Conservation (phyloP, 2,329 filamentous ascomycete species). For the Paracamarosporium sp. region DNA sequence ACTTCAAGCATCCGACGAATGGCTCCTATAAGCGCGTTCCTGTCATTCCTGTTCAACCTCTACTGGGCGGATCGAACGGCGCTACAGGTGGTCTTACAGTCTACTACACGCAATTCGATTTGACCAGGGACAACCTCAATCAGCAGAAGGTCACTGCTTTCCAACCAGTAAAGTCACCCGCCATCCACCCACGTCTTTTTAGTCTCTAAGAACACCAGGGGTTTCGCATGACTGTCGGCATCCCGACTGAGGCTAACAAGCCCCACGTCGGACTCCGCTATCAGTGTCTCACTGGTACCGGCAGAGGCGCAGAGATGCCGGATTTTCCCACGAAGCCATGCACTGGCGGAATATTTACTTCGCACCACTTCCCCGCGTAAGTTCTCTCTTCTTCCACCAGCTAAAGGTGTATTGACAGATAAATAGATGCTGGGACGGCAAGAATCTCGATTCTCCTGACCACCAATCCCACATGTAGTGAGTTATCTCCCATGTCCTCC, state of each 20-base stretch:
- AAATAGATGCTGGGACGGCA: constrained; percentile 53
- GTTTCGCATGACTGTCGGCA: constrained; percentile 38
- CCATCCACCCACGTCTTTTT: neutral
- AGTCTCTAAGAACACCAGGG: constrained; percentile 12
- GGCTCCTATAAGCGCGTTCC: constrained; percentile 33
- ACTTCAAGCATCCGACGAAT: constrained; percentile 35
- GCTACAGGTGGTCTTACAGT: constrained; percentile 33
- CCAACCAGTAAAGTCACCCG: constrained; percentile 20
- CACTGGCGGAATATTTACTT: constrained; percentile 32
- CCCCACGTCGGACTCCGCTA: constrained; percentile 28
- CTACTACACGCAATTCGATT: constrained; percentile 40
- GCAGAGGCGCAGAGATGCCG: constrained; percentile 22
- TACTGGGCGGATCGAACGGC: constrained; percentile 29
- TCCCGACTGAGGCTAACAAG: constrained; percentile 34
- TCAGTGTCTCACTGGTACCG: constrained; percentile 28
- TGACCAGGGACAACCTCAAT: constrained; percentile 37
- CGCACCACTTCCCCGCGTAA: constrained; percentile 35
- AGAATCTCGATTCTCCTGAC: constrained; percentile 56
- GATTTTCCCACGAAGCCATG: constrained; percentile 31
- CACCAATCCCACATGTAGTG: constrained; percentile 45
- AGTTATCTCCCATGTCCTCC: constrained; percentile 54
- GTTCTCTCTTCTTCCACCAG: too few species aligned
- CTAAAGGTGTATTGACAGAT: too few species aligned
- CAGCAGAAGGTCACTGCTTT: constrained; percentile 27
- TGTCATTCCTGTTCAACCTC: constrained; percentile 27